A percentile compares a stretch with the other conserved stretches of the same genome.
Conservation (phyloP, 345 rosid genomes). For the Eucalyptus guilfoylei region DNA sequence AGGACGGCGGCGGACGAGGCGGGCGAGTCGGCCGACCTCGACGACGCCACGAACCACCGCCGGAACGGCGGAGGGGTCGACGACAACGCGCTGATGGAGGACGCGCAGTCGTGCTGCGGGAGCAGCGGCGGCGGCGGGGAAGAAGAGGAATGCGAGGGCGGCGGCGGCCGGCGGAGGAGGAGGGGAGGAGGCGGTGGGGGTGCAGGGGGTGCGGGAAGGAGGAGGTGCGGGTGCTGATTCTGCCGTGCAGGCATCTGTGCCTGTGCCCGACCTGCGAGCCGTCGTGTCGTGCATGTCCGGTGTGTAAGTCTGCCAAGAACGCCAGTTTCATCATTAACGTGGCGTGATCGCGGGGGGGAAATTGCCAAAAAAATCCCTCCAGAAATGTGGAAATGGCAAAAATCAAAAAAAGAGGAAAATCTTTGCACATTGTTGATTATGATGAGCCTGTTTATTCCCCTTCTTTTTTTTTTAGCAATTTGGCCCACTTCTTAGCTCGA, state of each 20-base stretch:
- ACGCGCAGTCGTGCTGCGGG: slow-evolving; percentile 2
- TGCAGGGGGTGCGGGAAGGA: slow-evolving; percentile 1
- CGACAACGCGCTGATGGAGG: neutral
- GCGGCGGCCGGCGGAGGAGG: neutral
- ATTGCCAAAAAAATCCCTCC: neutral
- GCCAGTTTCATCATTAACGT: neutral
- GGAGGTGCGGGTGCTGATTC: neutral
- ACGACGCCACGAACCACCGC: neutral
- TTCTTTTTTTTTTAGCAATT: neutral
- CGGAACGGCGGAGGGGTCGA: neutral
- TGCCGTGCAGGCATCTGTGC: slow-evolving; percentile 5
- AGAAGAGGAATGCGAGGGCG: neutral
- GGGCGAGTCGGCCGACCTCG: neutral
- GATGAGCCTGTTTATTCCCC: neutral
- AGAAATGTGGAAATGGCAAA: neutral
- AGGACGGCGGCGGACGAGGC: neutral
- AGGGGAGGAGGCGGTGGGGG: neutral
- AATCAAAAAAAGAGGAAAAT: neutral
- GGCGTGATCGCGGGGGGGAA: neutral
- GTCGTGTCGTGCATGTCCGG: neutral
- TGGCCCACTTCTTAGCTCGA: neutral
- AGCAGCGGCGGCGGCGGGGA: neutral
- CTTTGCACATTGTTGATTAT: neutral
- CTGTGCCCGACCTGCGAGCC: neutral
- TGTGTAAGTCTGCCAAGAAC: neutral